These are phyloP conservation scores for Fusarium duplospermum DNA, from an alignment of 2,329 filamentous ascomycete species.

Conservation along the genomic window DNA sequence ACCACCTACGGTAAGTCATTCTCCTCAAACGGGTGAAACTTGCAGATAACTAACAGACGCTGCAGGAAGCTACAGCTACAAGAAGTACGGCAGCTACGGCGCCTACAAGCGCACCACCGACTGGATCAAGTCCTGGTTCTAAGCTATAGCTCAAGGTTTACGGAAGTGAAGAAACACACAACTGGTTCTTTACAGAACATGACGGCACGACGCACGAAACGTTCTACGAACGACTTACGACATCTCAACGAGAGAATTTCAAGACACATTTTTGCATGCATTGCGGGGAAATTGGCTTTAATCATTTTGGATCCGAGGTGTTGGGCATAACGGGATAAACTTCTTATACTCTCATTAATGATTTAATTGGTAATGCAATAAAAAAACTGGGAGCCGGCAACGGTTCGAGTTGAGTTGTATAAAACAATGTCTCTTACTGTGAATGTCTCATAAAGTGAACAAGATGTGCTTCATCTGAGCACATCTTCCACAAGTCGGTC, in stretches of 20 bases:
- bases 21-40: neutral
- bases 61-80: constrained; percentile 19
- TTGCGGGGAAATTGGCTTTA: neutral
- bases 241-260: constrained; percentile 35
- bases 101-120: constrained; percentile 27
- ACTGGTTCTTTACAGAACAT: neutral
- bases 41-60: neutral
- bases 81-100: constrained; percentile 29
- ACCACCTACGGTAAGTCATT: neutral
- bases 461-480: neutral
- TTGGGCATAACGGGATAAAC: neutral
- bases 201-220: constrained; percentile 11
- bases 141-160: neutral
- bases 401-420: neutral
- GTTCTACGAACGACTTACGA: constrained; percentile 34
- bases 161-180: neutral
- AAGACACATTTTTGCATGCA: neutral
- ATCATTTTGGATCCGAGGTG: neutral
- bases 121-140: constrained; percentile 30
- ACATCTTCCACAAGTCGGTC: neutral
- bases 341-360: neutral
- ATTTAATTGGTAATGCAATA: neutral
- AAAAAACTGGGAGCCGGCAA: neutral
- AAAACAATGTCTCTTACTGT: neutral
- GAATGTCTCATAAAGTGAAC: no score